A percentile compares a stretch with the other conserved stretches of the same genome.
phyloP scores from a whole-genome alignment of 1,284 basidiomycete genomes.

The Cryptococcus sp. region DNA sequence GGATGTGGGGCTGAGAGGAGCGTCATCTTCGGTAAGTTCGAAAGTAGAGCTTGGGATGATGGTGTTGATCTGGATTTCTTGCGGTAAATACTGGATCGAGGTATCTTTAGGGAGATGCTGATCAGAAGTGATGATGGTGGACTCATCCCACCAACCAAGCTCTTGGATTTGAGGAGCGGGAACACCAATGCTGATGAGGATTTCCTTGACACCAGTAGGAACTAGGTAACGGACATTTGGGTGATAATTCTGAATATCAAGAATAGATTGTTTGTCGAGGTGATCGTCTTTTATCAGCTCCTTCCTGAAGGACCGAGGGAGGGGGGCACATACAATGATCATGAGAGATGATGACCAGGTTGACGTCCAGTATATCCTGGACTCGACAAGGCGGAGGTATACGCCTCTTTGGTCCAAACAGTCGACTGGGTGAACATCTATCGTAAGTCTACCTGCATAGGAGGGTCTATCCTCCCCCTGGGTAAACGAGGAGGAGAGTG shows the following conservation, averaged over 20 bases:
- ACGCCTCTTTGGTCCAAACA: slow-evolving; percentile 13
- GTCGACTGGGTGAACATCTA: slow-evolving; percentile 20
- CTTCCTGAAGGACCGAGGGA: background rate
- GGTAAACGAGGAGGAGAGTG: background rate
- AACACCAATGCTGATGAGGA: slow-evolving; percentile 11
- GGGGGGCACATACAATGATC: slow-evolving; percentile 20
- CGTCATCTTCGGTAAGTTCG: background rate
- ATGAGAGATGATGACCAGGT: slow-evolving; percentile 21
- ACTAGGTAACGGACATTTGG: slow-evolving; percentile 11
- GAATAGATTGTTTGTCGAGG: slow-evolving; percentile 15
- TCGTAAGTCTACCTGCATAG: background rate
- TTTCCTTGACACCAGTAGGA: slow-evolving; percentile 7
- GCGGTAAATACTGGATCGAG: background rate
- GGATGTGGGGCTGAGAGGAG: background rate
- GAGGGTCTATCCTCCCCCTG: no score
- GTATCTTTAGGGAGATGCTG: background rate
- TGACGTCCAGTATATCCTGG: slow-evolving; percentile 10
- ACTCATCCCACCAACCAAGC: slow-evolving; percentile 21
- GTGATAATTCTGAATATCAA: slow-evolving; percentile 9
- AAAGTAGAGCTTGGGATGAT: no score
- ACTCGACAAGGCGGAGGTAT: slow-evolving; percentile 11
- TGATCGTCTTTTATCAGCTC: slow-evolving; percentile 20
- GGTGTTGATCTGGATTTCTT: background rate
- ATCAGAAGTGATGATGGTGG: background rate
- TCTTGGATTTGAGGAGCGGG: slow-evolving; percentile 5